Conservation (phyloP, 2,329 filamentous ascomycete genomes). For the Ploettnerulaceae sp. region DNA sequence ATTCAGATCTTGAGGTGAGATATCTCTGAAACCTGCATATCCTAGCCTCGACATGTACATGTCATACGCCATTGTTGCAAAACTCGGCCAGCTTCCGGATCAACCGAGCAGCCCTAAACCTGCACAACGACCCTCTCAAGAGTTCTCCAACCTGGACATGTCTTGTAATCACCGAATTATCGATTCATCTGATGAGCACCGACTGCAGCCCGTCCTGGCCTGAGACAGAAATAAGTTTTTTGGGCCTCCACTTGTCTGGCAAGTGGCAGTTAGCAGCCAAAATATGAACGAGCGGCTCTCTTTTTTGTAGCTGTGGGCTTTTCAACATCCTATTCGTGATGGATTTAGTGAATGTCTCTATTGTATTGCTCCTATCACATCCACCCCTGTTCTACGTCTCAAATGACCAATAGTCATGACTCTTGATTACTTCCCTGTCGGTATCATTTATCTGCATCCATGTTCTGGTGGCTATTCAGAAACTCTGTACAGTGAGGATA, state of each 20-base stretch:
- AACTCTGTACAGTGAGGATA: neutral
- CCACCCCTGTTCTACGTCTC: neutral
- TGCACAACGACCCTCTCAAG: neutral
- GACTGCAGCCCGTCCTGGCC: slow-evolving; percentile 1
- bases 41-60: too few species aligned
- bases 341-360: neutral
- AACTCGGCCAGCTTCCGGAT: neutral
- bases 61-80: neutral
- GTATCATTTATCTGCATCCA: too few species aligned
- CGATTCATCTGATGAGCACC: neutral
- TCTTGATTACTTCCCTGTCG: neutral
- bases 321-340: too few species aligned
- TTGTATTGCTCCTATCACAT: neutral
- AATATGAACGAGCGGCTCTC: too few species aligned
- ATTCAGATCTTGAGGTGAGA: too few species aligned
- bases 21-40: too few species aligned
- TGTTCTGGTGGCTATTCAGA: neutral
- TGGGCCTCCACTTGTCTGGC: neutral
- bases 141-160: slow-evolving; percentile 1
- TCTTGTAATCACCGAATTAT: slow-evolving; percentile 1
- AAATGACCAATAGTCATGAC: neutral
- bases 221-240: neutral
- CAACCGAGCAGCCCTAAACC: slow-evolving; percentile 3
- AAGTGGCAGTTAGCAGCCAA: too few species aligned
- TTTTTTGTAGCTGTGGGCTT: too few species aligned